These are phyloP conservation scores for Brassica cretica DNA, from an alignment of 345 rosid species.

Conservation along the genomic window DNA sequence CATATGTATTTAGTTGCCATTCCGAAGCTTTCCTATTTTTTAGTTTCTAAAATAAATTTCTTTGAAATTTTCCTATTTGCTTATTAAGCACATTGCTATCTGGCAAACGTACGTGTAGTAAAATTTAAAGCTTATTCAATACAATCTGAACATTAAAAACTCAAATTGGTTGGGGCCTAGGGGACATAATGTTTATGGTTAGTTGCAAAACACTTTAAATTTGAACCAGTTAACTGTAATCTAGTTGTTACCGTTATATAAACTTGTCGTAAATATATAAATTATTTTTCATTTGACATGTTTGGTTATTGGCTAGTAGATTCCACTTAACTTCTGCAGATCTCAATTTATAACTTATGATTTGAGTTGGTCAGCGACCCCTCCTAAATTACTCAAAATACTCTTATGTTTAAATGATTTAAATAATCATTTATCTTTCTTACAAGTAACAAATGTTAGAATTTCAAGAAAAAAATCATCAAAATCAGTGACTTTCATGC, in stretches of 20 bases:
- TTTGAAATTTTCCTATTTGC: conserved; percentile 7
- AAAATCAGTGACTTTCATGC: conserved; percentile 23
- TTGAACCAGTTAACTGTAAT: neutral
- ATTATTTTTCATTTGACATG: neutral
- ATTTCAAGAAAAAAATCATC: neutral
- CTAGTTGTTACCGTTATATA: neutral
- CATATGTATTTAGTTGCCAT: conserved; percentile 26
- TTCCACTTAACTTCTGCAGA: conserved; percentile 3
- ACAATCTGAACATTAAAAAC: neutral
- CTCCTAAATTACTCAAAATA: neutral
- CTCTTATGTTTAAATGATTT: neutral
- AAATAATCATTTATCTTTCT: neutral
- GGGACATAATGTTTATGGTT: neutral
- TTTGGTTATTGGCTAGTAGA: neutral
- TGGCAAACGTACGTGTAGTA: neutral
- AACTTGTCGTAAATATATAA: neutral
- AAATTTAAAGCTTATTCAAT: neutral
- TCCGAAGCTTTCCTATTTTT: conserved; percentile 11
- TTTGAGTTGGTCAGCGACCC: neutral
- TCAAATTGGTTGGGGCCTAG: neutral
- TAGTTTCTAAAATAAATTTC: neutral
- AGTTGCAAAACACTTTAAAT: neutral
- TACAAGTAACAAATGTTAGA: neutral
- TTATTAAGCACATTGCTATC: conserved; percentile 2
- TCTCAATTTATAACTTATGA: neutral